Evolutionary conservation across 2,329 filamentous ascomycete genomes (phyloP).

Genomic region (Davidsoniella virescens): DNA sequence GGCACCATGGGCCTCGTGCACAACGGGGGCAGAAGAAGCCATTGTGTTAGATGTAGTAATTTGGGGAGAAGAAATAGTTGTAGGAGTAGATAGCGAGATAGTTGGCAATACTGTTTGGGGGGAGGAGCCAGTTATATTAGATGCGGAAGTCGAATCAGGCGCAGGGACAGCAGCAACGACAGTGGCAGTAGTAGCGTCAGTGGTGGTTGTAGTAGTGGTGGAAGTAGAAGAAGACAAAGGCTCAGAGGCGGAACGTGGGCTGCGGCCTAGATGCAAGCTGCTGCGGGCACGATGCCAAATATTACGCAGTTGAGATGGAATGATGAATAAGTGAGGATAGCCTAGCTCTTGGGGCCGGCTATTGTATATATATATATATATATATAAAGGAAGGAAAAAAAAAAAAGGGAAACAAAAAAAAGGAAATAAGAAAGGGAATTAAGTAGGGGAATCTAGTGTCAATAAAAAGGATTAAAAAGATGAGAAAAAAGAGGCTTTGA

Average conservation of each 20-base stretch:
- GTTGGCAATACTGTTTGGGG: not conserved
- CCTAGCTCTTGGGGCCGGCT: constrained; percentile 1
- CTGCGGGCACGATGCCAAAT: constrained; percentile 9
- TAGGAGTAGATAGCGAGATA: not conserved
- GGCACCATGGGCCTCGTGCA: constrained; percentile 60
- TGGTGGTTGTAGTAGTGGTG: constrained; percentile 1
- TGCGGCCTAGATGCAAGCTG: constrained; percentile 1
- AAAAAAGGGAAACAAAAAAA: constrained; percentile 3
- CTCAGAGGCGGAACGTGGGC: constrained; percentile 4
- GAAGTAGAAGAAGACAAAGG: not conserved
- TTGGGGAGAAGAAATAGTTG: not conserved
- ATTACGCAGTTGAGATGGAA: constrained; percentile 4
- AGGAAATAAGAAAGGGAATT: not conserved
- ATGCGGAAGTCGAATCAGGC: not conserved
- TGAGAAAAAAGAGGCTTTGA: not conserved
- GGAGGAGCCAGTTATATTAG: not conserved
- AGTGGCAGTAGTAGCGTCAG: not conserved
- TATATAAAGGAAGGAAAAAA: constrained; percentile 1
- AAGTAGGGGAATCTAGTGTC: not conserved
- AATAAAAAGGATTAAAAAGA: too few relatives aligned
- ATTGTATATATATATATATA: constrained; percentile 5
- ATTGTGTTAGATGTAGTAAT: not conserved
- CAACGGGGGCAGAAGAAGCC: constrained; percentile 31
- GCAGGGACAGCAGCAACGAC: not conserved
- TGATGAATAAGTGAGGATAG: constrained; percentile 5